A percentile compares a stretch with the other conserved stretches of the same genome.
phyloP scores from a whole-genome alignment of 139 green algal genomes.

The Volvox reticuliferus region DNA sequence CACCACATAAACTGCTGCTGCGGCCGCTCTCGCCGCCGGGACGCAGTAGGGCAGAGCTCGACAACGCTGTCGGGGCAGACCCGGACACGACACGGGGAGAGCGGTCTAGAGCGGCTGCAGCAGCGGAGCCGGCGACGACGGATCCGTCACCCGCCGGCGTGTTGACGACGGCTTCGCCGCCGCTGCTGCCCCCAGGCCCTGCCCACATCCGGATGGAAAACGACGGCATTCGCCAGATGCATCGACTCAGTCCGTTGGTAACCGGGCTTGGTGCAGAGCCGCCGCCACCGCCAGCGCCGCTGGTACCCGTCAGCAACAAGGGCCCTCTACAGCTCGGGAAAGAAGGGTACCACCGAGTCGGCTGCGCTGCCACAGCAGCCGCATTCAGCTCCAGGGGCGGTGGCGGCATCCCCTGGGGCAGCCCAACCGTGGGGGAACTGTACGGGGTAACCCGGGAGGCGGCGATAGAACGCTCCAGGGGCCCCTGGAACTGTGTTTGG shows the following conservation, averaged over 20 bases:
- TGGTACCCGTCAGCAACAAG: not conserved
- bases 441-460: not conserved
- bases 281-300: not conserved
- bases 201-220: not conserved
- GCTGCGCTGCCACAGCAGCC: not conserved
- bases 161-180: not conserved
- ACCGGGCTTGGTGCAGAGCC: not conserved
- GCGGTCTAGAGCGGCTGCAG: not conserved
- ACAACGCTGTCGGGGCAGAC: not conserved
- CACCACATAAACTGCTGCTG: not conserved
- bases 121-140: not conserved
- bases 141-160: not conserved
- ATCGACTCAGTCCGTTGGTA: not conserved
- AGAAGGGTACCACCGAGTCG: not conserved
- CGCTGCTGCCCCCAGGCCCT: not conserved
- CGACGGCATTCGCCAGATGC: not conserved
- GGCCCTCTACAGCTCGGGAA: not conserved
- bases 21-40: not conserved
- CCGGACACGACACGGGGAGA: not conserved
- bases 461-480: not conserved
- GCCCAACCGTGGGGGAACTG: not conserved
- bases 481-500: not conserved
- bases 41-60: not conserved
- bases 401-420: not conserved
- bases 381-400: not conserved